phyloP scores from a whole-genome alignment of 1,139 yeast genomes.

The Magnusiomyces ingens region DNA sequence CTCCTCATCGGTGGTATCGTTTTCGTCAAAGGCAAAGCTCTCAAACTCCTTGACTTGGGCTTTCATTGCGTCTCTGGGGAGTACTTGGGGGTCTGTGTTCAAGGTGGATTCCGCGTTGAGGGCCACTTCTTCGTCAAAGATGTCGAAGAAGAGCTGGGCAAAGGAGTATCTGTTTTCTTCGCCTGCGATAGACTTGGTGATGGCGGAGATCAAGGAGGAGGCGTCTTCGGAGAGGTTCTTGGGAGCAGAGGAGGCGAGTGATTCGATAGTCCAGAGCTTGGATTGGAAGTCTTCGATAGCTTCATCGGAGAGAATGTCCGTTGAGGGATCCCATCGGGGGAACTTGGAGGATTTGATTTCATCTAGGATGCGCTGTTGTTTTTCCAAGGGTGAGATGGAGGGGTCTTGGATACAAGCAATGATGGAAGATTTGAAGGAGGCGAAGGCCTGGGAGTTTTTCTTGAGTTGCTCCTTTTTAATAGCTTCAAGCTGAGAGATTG shows the following conservation, averaged over 20 bases:
- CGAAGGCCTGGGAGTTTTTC: neutral
- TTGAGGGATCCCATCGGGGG: conserved; percentile 8
- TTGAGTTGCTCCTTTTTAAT: neutral
- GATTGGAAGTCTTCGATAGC: neutral
- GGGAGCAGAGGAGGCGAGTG: conserved; percentile 7
- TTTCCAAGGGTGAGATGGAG: conserved; percentile 1
- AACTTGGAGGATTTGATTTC: conserved; percentile 13
- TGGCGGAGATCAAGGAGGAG: neutral
- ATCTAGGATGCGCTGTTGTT: conserved; percentile 11
- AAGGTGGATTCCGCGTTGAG: neutral
- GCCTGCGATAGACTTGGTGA: conserved; percentile 10
- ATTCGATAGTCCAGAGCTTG: conserved; percentile 4
- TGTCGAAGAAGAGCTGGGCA: conserved; percentile 16
- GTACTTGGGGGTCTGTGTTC: neutral
- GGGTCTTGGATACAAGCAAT: conserved; percentile 8
- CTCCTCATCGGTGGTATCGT: conserved; percentile 6
- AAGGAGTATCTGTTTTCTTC: conserved; percentile 14
- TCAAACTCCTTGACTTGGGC: conserved; percentile 17
- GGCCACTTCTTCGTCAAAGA: conserved; percentile 16
- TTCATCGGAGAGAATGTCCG: conserved; percentile 1
- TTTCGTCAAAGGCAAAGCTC: conserved; percentile 13
- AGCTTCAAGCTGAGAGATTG: neutral
- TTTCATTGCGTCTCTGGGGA: conserved; percentile 13
- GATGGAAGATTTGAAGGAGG: neutral
- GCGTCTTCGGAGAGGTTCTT: conserved; percentile 6